These are phyloP conservation scores for Exophiala bonariae DNA, from an alignment of 2,329 filamentous ascomycete genomes.

Conservation along the genomic window DNA sequence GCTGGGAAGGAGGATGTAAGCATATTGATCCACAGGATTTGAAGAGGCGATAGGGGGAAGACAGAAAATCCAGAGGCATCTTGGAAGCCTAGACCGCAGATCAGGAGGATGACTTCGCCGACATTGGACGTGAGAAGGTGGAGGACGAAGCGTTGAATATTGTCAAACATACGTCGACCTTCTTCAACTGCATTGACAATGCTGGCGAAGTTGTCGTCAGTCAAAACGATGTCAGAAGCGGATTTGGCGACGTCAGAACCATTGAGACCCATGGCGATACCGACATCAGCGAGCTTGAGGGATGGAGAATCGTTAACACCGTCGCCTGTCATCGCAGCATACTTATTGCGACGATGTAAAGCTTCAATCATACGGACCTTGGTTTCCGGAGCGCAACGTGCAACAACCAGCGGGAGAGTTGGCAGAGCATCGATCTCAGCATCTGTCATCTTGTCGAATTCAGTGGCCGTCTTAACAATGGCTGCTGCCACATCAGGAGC, in stretches of 20 bases:
- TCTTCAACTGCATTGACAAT: conserved; percentile 82
- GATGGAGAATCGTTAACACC: conserved; percentile 86
- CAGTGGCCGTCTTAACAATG: conserved; percentile 56
- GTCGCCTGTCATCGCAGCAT: conserved; percentile 86
- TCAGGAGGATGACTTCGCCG: conserved; percentile 57
- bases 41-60: conserved; percentile 59
- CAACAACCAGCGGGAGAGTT: conserved; percentile 76
- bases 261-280: conserved; percentile 83
- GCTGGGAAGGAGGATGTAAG: conserved; percentile 60
- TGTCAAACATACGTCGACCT: conserved; percentile 82
- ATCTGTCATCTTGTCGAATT: conserved; percentile 56
- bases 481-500: conserved; percentile 47
- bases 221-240: conserved; percentile 61
- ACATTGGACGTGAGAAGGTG: conserved; percentile 58
- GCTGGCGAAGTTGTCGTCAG: conserved; percentile 84
- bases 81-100: conserved; percentile 61
- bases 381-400: conserved; percentile 79
- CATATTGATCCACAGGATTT: conserved; percentile 67
- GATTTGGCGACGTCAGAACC: conserved; percentile 85
- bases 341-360: conserved; percentile 71
- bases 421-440: conserved; percentile 64
- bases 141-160: conserved; percentile 74
- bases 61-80: conserved; percentile 54
- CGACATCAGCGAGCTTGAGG: conserved; percentile 77
- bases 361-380: conserved; percentile 92